These are phyloP conservation scores for Gonium pectorale DNA, from an alignment of 139 green algal genomes.

Conservation along the genomic window DNA sequence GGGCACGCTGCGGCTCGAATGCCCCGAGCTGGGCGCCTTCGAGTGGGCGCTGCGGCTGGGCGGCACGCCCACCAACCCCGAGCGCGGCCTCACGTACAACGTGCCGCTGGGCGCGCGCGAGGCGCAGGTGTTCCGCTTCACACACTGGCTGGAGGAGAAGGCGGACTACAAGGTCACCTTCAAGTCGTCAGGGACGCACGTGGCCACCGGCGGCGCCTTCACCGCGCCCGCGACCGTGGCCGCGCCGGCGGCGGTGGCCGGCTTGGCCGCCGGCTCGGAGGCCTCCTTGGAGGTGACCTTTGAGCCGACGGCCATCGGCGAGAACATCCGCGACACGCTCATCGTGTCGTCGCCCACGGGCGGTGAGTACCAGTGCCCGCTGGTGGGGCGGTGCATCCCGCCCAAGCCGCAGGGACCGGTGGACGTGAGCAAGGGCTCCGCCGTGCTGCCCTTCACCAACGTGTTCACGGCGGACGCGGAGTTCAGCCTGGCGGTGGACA, in stretches of 20 bases:
- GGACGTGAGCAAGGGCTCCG: constrained; percentile 67
- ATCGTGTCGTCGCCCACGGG: constrained; percentile 61
- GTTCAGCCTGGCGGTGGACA: constrained; percentile 81
- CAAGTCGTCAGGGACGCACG: constrained; percentile 41
- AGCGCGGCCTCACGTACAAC: constrained; percentile 72
- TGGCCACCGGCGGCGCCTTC: constrained; percentile 38
- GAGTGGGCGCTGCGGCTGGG: constrained; percentile 77
- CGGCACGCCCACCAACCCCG: constrained; percentile 66
- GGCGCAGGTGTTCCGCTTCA: constrained; percentile 79
- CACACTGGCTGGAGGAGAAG: constrained; percentile 80
- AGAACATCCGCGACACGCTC: constrained; percentile 74
- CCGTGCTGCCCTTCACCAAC: constrained; percentile 79
- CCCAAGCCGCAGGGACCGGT: constrained; percentile 83
- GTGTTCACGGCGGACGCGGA: constrained; percentile 75
- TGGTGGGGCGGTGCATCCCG: constrained; percentile 76
- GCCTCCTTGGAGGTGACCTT: constrained; percentile 78
- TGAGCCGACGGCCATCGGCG: constrained; percentile 76
- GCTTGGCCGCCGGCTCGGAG: constrained; percentile 59
- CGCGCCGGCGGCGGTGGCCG: constrained; percentile 36
- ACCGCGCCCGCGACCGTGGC: background rate
- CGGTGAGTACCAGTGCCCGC: constrained; percentile 76
- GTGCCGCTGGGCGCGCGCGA: constrained; percentile 77
- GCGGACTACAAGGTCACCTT: constrained; percentile 78
- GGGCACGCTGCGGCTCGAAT: constrained; percentile 68
- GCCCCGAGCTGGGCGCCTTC: constrained; percentile 75